A percentile compares a stretch with the other conserved stretches of the same genome.
These are phyloP conservation scores for Byssochlamys sp. DNA, from an alignment of 2,329 filamentous ascomycete genomes.

Conservation along the genomic window DNA sequence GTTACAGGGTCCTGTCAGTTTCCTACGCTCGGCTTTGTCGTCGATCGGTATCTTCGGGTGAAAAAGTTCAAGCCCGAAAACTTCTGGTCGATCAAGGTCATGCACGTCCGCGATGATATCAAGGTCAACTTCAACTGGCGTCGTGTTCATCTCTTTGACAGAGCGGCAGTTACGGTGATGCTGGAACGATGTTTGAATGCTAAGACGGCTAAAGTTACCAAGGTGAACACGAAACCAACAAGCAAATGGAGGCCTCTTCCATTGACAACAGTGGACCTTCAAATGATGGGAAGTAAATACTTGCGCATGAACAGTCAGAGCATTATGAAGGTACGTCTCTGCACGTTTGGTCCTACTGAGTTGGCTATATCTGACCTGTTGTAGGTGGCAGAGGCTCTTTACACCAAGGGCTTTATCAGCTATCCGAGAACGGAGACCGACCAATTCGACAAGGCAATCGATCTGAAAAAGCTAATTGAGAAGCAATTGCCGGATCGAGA, in stretches of 20 bases:
- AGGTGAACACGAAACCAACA: conserved; percentile 81
- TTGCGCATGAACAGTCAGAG: conserved; percentile 82
- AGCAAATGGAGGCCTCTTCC: conserved; percentile 90
- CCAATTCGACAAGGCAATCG: conserved; percentile 82
- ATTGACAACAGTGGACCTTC: conserved; percentile 87
- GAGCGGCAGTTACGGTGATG: conserved; percentile 66
- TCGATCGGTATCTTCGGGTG: conserved; percentile 89
- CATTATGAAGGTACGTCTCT: conserved; percentile 63
- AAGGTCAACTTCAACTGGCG: conserved; percentile 78
- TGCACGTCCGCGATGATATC: conserved; percentile 65
- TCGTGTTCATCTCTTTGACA: conserved; percentile 75
- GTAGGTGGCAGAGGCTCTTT: conserved; percentile 66
- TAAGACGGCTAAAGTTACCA: conserved; percentile 67
- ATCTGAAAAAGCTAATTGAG: conserved; percentile 66
- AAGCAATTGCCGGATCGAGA: conserved; percentile 68
- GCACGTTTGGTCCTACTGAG: neutral
- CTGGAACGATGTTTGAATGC: conserved; percentile 76
- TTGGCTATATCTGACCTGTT: conserved; percentile 4
- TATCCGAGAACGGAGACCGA: conserved; percentile 97
- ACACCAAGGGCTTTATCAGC: conserved; percentile 91
- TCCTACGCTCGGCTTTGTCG: conserved; percentile 89
- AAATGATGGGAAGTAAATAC: conserved; percentile 86
- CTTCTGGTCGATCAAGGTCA: conserved; percentile 87
- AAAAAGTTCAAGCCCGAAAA: conserved; percentile 84
- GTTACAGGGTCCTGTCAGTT: conserved; percentile 78